phyloP scores from a whole-genome alignment of 345 rosid genomes.

The Luvunga scandens region DNA sequence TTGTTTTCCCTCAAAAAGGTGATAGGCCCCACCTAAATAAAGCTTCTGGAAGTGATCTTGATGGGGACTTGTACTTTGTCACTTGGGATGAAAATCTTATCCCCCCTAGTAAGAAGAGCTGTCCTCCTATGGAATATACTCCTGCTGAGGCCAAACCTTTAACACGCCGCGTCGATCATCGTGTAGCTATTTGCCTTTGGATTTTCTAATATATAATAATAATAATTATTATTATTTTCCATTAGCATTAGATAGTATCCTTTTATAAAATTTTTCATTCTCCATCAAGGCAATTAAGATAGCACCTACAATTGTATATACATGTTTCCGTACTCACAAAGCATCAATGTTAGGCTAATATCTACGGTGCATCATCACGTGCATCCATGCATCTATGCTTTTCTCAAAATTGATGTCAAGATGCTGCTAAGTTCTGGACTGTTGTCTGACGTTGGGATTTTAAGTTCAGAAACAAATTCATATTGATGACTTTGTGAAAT shows the following conservation, averaged over 20 bases:
- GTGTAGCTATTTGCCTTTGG: constrained; percentile 33
- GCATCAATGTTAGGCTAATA: background rate
- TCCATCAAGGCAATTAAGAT: background rate
- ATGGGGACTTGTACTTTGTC: constrained; percentile 86
- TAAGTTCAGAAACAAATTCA: background rate
- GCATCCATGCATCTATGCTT: background rate
- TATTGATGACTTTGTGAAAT: background rate
- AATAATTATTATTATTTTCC: background rate
- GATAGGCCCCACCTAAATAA: constrained; percentile 83
- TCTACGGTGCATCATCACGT: background rate
- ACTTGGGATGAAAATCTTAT: constrained; percentile 89
- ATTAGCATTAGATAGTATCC: background rate
- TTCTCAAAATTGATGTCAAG: background rate
- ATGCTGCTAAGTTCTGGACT: background rate
- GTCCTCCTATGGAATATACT: constrained; percentile 64
- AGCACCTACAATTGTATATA: background rate
- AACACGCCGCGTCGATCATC: constrained; percentile 45
- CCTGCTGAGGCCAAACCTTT: constrained; percentile 33
- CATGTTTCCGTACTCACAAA: background rate
- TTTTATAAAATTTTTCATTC: background rate
- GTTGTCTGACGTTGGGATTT: background rate
- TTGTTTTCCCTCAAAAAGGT: constrained; percentile 89
- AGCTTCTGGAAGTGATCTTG: constrained; percentile 97
- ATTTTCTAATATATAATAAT: background rate
- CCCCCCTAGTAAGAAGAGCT: constrained; percentile 75